Evolutionary conservation across 1,139 yeast species (phyloP), one percentile per base, ranked within the genome.

Genomic region (Debaryomyces fabryi): DNA sequence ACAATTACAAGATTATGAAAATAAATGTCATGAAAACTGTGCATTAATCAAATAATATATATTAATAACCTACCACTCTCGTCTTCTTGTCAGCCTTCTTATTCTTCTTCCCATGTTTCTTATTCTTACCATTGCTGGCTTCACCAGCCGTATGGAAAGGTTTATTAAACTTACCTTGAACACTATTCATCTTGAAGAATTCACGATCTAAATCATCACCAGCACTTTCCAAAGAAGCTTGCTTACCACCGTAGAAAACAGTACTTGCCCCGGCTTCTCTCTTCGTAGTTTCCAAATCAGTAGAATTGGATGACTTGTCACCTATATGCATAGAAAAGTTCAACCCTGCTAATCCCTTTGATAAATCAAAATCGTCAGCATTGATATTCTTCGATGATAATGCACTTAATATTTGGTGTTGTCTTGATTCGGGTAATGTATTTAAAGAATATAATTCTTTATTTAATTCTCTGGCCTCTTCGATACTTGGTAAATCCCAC

Each of bases 151-250:
- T 77, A 64, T 91, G 96, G 78, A 89, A 89, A 8, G 97, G 96
- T 23, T 79, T 73, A 38, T 76, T 74, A 50, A 86, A 62, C 50
- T 79, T 81, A 3, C 96, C 96, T 53, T 78, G 76, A 3, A 86
- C 82, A 24, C 69, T 72, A 50, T 78, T 79, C 83, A 85, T 79
- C 50, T 79, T 77, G 74, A 92, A 92, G 61, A 92, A 92, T 54
- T 90, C 96, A 41, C 82, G 78, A 65, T 91, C 97, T 55, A 91
- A 75, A 56, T 88, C 93, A 49, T 83, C 88, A 36, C 90, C 87
- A 15, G 88, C 87, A 66, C 85, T 84, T 55, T 81, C 83, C 55
- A 89, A 77, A 2, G 89, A 88, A 10, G 96, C 91, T 63, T 86
- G 91, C 55, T 81, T 84, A 67, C 95, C 95, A 68, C 93, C 95